Base-by-base conservation (phyloP, 2,329 filamentous ascomycete species). In the Exserohilum turcica region DNA sequence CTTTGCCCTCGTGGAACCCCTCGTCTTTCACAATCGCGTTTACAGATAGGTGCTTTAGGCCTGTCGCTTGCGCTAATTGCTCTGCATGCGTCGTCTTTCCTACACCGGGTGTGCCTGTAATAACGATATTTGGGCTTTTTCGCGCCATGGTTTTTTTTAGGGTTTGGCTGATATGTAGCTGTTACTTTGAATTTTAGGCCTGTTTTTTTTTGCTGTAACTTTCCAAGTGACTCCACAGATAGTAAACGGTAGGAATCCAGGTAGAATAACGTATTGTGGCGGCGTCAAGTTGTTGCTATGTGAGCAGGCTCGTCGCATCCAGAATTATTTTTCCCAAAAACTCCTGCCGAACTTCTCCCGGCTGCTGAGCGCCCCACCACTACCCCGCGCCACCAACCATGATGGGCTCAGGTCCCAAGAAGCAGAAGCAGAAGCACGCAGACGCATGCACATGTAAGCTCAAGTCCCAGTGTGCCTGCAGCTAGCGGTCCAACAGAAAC, bases 41-140 rank as follows among this genome's bases (percentile, higher is more conserved):
- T 68, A 99, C 86, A 8, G 89, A 89, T 12, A 99, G 75, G 74
- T 97, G 92, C 66, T 86, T 87, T 60, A 97, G 78, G 1, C 88
- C 90, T 7, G 88, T 89, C 54, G 83, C 85, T 70, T 88, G 82
- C 6, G 91, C 90, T 43, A 99, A 79, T 66, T 86, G 82, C 74
- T 96, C 90, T 71, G 90, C 91, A 74, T 96, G 92, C 6, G 90
- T 95, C 15, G 92, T 96, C 79, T 99, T 99, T 70, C 94, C 94
- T 24, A 95, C 91, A 49, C 94, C 94, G 0, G 94, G 94, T 16
- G 94, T 99, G 60, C 94, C 94, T 35, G 94, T 97, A 62, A 99
- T 83, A 64, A 99, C 89, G 68, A 99, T 91, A 75, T 97, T 99
- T 27, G 94, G 94, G 58, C 72, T 70, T 51, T 72, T 74, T 52